Evolutionary conservation across 2,329 filamentous ascomycete species (phyloP), one percentile per base, ranked within the genome.

Genomic region (Apiospora saccharicola): DNA sequence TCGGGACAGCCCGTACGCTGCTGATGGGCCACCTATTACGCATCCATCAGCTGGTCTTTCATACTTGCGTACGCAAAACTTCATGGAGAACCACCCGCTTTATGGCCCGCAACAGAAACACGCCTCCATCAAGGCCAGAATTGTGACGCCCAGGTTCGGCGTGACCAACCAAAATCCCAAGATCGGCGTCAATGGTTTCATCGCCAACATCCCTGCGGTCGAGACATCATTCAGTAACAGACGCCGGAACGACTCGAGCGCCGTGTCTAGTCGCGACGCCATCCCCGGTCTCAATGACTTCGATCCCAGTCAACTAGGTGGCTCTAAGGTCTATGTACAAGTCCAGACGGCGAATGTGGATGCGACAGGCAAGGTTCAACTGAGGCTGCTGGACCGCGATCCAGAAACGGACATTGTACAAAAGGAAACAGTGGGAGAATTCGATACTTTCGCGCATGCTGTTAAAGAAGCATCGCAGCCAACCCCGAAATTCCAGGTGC

Each of bases 41-140:
- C 90, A 91, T 75, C 90, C 90, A 4, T 91, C 90, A 19, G 90
- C 87, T 44, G 90, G 90, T 72, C 83, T 91, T 70, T 90, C 89
- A 71, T 91, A 91, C 80, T 82, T 91, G 72, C 87, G 90, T 70
- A 90, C 89, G 1, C 81, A 80, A 49, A 83, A 86, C 51, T 89
- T 84, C 79, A 80, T 89, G 76, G 86, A 89, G 72, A 91, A 91
- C 79, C 89, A 91, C 78, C 87, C 90, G 1, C 76, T 90, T 30
- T 90, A 91, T 76, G 90, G 90, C 1, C 90, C 90, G 13, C 90
- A 90, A 78, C 82, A 79, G 70, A 75, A 83, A 37, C 86, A 86
- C 73, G 76, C 85, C 6, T 86, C 88, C 6, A 82, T 87, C n/a
- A 77, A 85, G 76, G 84, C 86, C 22, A 85, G 90, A 74, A 81